Conservation (phyloP, 331 rosid species). For the Pyrus hybrid region DNA sequence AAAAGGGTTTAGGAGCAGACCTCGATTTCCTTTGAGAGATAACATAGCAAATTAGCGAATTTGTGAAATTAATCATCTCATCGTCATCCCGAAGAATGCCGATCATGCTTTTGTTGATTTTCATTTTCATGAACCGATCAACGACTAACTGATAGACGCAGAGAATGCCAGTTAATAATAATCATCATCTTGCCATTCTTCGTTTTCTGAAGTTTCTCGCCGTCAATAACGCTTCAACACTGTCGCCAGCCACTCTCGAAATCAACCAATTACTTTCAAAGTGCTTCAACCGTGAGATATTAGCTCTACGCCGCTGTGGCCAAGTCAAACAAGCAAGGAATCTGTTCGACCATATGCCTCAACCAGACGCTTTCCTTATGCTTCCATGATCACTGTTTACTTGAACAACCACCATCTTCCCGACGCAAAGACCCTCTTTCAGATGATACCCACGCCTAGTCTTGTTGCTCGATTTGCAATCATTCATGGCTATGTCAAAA, state of each 20-base stretch:
- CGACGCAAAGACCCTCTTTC: constrained; percentile 16
- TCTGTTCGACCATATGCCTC: constrained; percentile 12
- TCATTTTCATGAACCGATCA: neutral
- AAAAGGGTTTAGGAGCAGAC: no score
- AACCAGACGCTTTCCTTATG: constrained; percentile 8
- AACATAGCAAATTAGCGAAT: no score
- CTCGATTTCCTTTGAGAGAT: no score
- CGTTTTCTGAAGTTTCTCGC: neutral
- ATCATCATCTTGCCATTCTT: neutral
- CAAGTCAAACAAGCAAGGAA: constrained; percentile 11
- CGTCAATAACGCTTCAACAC: neutral
- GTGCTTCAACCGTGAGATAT: constrained; percentile 2
- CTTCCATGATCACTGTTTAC: constrained; percentile 11
- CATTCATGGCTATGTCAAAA: constrained; percentile 35
- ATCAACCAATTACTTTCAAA: neutral
- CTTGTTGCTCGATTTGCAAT: constrained; percentile 32
- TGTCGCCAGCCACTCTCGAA: neutral
- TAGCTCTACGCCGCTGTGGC: neutral
- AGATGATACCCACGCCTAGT: constrained; percentile 13
- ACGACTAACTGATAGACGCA: neutral
- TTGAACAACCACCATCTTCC: constrained; percentile 8
- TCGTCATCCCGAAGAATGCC: no score
- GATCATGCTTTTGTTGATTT: neutral
- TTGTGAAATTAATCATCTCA: no score
- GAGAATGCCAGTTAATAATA: neutral